Conservation (phyloP, 2,329 filamentous ascomycete genomes). For the Talaromyces sp. region DNA sequence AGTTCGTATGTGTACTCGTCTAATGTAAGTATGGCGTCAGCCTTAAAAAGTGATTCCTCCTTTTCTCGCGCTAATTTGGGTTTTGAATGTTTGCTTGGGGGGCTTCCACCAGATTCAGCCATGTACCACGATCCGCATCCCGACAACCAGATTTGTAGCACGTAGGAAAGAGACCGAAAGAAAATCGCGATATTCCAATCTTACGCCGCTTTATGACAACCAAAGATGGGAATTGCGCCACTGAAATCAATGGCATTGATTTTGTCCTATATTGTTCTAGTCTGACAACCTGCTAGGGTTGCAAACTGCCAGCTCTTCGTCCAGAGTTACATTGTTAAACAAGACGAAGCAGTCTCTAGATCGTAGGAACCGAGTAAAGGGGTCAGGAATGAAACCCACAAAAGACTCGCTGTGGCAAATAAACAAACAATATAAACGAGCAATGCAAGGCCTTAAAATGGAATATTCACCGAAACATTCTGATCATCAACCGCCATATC, state of each 20-base stretch:
- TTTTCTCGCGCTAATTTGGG: not conserved
- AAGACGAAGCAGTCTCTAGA: not conserved
- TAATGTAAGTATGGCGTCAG: conserved; percentile 5
- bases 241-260: not conserved
- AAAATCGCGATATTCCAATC: not conserved
- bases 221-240: not conserved
- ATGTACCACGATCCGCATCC: not conserved
- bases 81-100: not conserved
- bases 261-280: not conserved
- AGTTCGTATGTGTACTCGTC: not conserved
- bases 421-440: not conserved
- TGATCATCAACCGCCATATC: not conserved
- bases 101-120: not conserved
- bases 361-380: not conserved
- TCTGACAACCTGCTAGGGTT: not conserved
- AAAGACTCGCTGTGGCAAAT: not conserved
- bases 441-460: not conserved
- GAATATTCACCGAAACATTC: not conserved
- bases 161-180: not conserved
- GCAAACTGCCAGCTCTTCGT: not conserved
- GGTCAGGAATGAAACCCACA: not conserved
- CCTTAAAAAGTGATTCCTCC: not conserved
- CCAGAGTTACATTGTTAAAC: not conserved
- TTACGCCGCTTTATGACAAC: not conserved
- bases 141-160: not conserved